These are phyloP conservation scores for Salix arbutifolia DNA, from an alignment of 345 rosid species.

Conservation along the genomic window DNA sequence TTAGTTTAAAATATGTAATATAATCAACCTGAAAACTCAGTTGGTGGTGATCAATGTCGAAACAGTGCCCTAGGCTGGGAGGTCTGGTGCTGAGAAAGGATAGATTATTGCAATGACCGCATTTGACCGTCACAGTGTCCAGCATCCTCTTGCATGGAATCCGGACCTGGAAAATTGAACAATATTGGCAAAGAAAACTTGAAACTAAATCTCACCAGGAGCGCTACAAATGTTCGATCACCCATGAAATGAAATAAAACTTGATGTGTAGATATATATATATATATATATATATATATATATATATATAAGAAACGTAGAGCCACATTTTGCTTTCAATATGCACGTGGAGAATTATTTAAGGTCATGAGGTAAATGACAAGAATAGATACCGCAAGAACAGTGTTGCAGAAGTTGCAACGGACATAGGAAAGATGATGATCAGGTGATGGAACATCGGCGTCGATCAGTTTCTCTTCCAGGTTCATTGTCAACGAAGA, in stretches of 20 bases:
- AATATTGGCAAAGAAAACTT: not conserved
- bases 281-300: no score
- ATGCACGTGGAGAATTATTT: not conserved
- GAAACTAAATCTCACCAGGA: not conserved
- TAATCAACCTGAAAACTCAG: slow-evolving; percentile 55
- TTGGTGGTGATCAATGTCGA: slow-evolving; percentile 48
- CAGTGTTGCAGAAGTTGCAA: slow-evolving; percentile 96
- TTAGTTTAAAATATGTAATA: not conserved
- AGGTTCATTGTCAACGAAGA: slow-evolving; percentile 41
- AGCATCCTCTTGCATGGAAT: slow-evolving; percentile 84
- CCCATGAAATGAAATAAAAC: not conserved
- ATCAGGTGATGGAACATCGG: slow-evolving; percentile 58
- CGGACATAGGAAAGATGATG: slow-evolving; percentile 96
- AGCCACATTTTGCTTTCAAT: not conserved
- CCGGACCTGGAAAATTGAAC: slow-evolving; percentile 52
- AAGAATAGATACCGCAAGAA: slow-evolving; percentile 73
- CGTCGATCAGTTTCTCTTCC: slow-evolving; percentile 60
- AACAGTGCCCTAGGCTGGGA: slow-evolving; percentile 61
- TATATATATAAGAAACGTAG: no score
- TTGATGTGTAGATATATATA: not conserved
- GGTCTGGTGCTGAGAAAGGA: slow-evolving; percentile 85
- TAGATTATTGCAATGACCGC: slow-evolving; percentile 93
- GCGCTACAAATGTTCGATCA: not conserved
- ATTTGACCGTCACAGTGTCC: slow-evolving; percentile 93
- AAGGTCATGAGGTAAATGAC: not conserved